Conservation (phyloP, 495 filamentous ascomycete genomes). For the Chaetomium fimeti region DNA sequence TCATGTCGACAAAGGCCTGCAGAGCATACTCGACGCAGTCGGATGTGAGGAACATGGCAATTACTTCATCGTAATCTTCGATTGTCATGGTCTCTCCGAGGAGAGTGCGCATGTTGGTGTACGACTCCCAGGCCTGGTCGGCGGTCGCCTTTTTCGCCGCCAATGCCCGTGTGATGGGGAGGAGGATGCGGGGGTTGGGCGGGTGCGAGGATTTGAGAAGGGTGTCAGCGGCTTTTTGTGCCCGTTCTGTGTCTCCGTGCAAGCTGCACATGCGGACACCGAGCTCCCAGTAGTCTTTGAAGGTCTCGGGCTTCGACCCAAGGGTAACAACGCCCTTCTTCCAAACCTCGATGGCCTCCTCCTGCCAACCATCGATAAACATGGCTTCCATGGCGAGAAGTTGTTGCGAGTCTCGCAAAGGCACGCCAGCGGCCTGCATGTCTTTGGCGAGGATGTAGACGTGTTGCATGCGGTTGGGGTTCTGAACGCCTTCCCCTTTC, state of each 20-base stretch:
- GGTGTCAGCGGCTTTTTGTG: constrained; percentile 59
- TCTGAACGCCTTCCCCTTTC: constrained; percentile 36
- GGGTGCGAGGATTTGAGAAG: constrained; percentile 54
- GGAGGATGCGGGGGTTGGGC: constrained; percentile 56
- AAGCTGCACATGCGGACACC: constrained; percentile 66
- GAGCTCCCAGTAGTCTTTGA: constrained; percentile 62
- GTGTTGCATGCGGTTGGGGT: constrained; percentile 57
- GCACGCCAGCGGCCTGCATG: constrained; percentile 53
- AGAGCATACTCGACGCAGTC: constrained; percentile 62
- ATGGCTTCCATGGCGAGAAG: constrained; percentile 64
- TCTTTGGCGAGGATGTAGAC: constrained; percentile 61
- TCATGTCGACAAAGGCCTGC: constrained; percentile 80
- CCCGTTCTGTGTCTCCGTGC: constrained; percentile 59
- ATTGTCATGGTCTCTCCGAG: constrained; percentile 64
- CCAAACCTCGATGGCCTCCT: constrained; percentile 64
- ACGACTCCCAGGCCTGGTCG: constrained; percentile 65
- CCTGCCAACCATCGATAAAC: constrained; percentile 57
- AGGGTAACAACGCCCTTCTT: constrained; percentile 56
- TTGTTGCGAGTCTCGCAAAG: constrained; percentile 56
- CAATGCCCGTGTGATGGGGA: constrained; percentile 62
- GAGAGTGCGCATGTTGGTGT: constrained; percentile 58
- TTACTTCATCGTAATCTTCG: constrained; percentile 71
- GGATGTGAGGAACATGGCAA: constrained; percentile 59
- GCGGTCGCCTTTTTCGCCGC: constrained; percentile 33
- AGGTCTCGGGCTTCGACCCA: constrained; percentile 51